Evolutionary conservation across 108 stramenopile species (phyloP).

Genomic region (Asterionellopsis glacialis): DNA sequence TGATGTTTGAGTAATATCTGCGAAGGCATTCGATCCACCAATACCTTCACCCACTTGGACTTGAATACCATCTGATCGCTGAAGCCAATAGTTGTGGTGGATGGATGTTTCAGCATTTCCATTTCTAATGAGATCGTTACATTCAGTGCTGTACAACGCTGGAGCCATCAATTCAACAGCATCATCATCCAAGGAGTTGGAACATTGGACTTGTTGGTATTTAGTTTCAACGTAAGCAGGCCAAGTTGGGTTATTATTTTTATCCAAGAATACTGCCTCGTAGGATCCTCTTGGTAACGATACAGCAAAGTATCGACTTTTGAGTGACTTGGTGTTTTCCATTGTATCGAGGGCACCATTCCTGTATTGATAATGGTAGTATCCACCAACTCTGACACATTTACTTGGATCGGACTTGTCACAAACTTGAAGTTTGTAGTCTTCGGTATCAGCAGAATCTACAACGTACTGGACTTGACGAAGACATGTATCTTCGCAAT

Average conservation of each 20-base stretch:
- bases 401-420: not conserved
- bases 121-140: not conserved
- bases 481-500: slow-evolving; percentile 30
- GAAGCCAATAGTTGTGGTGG: not conserved
- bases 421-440: slow-evolving; percentile 21
- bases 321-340: slow-evolving; percentile 8
- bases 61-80: not conserved
- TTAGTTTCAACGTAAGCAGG: slow-evolving; percentile 32
- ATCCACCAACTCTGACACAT: not conserved
- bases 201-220: slow-evolving; percentile 10
- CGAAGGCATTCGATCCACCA: slow-evolving; percentile 3
- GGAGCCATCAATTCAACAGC: not conserved
- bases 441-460: slow-evolving; percentile 34
- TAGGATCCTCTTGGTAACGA: slow-evolving; percentile 36
- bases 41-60: not conserved
- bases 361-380: not conserved
- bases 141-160: not conserved
- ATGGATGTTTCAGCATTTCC: not conserved
- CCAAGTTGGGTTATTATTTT: slow-evolving; percentile 21
- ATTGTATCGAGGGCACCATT: not conserved
- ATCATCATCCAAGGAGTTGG: not conserved
- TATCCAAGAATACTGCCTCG: slow-evolving; percentile 29
- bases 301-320: slow-evolving; percentile 20
- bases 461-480: slow-evolving; percentile 22
- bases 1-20: not conserved